phyloP scores from a whole-genome alignment of 1,284 basidiomycete species.

The Papiliotrema flavescens region DNA sequence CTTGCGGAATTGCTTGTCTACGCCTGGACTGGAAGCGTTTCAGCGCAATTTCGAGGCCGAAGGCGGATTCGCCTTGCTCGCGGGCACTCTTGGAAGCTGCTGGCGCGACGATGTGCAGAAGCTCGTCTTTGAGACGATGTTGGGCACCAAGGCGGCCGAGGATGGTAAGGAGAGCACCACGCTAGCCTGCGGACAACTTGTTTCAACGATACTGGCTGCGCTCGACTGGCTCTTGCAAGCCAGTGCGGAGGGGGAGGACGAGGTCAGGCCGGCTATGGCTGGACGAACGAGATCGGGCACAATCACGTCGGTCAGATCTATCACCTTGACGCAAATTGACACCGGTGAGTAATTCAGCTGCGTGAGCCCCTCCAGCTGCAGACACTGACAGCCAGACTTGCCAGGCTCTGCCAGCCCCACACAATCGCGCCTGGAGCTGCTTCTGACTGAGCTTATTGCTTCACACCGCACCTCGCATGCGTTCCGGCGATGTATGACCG shows the following conservation, averaged over 20 bases:
- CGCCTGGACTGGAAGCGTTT: constrained; percentile 39
- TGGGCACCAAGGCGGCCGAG: constrained; percentile 14
- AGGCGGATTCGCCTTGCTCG: constrained; percentile 45
- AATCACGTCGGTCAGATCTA: constrained; percentile 24
- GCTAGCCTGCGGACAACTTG: constrained; percentile 26
- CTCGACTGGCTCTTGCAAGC: constrained; percentile 37
- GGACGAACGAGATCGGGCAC: constrained; percentile 25
- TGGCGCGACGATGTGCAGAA: constrained; percentile 40
- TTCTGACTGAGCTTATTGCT: constrained; percentile 31
- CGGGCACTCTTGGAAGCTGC: constrained; percentile 28
- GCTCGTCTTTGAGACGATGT: constrained; percentile 26
- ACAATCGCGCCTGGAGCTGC: constrained; percentile 16
- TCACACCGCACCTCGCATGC: constrained; percentile 28
- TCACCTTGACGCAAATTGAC: constrained; percentile 16
- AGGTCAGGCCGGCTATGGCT: constrained; percentile 7
- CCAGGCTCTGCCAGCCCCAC: constrained; percentile 1
- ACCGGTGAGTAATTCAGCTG: constrained; percentile 9
- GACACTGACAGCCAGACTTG: neutral
- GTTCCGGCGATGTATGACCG: constrained; percentile 32
- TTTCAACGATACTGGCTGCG: constrained; percentile 32
- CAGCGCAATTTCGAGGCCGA: constrained; percentile 44
- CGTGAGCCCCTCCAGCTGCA: neutral
- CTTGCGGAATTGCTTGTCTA: constrained; percentile 32
- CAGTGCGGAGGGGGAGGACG: constrained; percentile 25
- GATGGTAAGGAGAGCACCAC: constrained; percentile 11